These are phyloP conservation scores for Vanilla planifolia DNA, from an alignment of 106 monocot species.

Conservation along the genomic window DNA sequence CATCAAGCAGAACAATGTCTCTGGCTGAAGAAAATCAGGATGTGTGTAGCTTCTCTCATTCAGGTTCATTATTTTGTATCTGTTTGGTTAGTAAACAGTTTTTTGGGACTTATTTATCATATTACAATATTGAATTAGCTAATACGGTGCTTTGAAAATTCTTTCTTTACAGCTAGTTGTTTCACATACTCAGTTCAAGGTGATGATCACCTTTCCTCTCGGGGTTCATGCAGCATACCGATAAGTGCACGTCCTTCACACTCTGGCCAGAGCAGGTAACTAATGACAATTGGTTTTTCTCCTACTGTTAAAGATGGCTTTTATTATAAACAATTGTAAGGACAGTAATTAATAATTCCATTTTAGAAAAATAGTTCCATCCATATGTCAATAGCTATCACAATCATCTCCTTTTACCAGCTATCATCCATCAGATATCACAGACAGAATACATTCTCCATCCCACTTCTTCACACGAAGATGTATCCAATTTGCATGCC, in stretches of 20 bases:
- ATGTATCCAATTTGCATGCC: no score
- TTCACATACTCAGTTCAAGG: constrained; percentile 22
- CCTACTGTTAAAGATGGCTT: no score
- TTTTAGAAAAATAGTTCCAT: no score
- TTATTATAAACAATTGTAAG: no score
- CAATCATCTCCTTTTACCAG: no score
- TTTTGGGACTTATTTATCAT: not conserved
- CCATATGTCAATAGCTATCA: no score
- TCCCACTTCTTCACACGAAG: no score
- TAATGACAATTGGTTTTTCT: not conserved
- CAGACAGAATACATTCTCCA: no score
- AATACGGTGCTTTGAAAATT: not conserved
- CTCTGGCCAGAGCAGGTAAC: constrained; percentile 32
- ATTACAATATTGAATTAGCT: not conserved
- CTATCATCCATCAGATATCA: no score
- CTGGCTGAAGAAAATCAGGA: constrained; percentile 34
- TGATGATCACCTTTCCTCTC: constrained; percentile 24
- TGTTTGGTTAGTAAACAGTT: not conserved
- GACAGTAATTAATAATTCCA: no score
- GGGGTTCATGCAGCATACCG: constrained; percentile 11
- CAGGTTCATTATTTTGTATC: constrained; percentile 24
- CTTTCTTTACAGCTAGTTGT: constrained; percentile 21
- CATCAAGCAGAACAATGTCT: constrained; percentile 20
- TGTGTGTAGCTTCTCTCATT: constrained; percentile 18
- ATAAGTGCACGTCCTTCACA: constrained; percentile 10